These are phyloP conservation scores for Diplosphaera chodatii DNA, from an alignment of 139 green algal species.

Conservation along the genomic window DNA sequence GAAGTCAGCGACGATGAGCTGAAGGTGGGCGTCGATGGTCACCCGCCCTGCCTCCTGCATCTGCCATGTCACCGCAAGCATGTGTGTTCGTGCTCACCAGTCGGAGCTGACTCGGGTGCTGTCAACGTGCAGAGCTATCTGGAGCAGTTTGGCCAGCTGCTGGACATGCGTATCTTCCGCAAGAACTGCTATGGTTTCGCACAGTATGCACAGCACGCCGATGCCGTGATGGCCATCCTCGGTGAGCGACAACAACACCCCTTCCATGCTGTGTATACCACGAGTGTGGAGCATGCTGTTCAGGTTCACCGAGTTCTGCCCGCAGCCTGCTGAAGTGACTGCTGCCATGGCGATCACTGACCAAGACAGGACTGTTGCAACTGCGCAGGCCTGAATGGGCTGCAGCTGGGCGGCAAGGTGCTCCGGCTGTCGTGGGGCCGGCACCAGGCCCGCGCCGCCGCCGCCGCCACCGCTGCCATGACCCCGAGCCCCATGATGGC, in stretches of 20 bases:
- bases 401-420: slow-evolving; percentile 30
- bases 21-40: slow-evolving; percentile 20
- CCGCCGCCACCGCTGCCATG: background rate
- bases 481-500: background rate
- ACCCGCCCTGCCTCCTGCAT: too few species aligned
- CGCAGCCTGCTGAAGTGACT: too few species aligned
- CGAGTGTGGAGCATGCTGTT: too few species aligned
- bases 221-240: slow-evolving; percentile 59
- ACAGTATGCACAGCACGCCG: slow-evolving; percentile 37
- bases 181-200: slow-evolving; percentile 68
- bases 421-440: slow-evolving; percentile 53
- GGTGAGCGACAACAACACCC: too few species aligned
- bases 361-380: too few species aligned
- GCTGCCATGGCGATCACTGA: too few species aligned
- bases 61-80: background rate
- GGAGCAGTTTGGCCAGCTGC: background rate
- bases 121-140: background rate
- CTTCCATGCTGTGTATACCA: too few species aligned
- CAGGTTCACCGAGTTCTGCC: too few species aligned
- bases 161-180: slow-evolving; percentile 8
- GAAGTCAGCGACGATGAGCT: slow-evolving; percentile 46
- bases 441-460: slow-evolving; percentile 21
- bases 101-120: too few species aligned
- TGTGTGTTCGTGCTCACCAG: too few species aligned
- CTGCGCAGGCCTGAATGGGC: slow-evolving; percentile 28